Evolutionary conservation across 768 basidiomycete genomes (phyloP), one percentile per base, ranked within the genome.

Genomic region (Clitopilus hobsonii): DNA sequence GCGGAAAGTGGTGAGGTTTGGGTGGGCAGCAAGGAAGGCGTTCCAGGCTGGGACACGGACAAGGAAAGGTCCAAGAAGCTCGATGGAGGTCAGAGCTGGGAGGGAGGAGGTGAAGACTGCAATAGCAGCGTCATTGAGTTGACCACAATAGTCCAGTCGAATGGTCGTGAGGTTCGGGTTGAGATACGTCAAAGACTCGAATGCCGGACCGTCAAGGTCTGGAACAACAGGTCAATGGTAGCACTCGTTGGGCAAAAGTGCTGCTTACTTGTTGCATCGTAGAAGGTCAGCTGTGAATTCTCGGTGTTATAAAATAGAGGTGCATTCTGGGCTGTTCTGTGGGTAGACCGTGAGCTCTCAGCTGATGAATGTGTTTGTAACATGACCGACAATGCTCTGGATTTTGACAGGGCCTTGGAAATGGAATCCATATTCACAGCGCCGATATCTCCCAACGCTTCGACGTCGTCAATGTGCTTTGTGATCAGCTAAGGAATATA

Each of bases 21-120:
- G 78, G 52, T 87, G 82, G 1, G 79, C 65, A 52, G 78, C 66
- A 69, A 98, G 83, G 72, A 97, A 94, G 0, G 71, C 63, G 47
- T 79, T 71, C 96, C 96, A 98, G 0, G 80, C 82, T 0, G 78
- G 71, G 6, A 79, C 71, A 20, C 86, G 84, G 29, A 97, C 88
- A 22, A 94, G 84, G 70, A 92, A 94, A 1, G 94, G 94, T 0
- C 90, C 96, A 11, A 91, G 82, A 14, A 99, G 87, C 66, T 88
- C 86, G 13, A 99, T 62, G 28, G 82, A 81, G 4, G 71, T 79
- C 36, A 99, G 81, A 13, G 81, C 67, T 1, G 83, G 85, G 26
- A 99, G 77, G 0, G 79, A 78, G 4, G 69, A 75, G 38, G 76
- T 76, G 79, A 91, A 90, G 23, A 80, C 67, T 14, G 69, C 63